Percentiles rank a stretch among this genome's conserved stretches.
These are phyloP conservation scores for Samsoniella hepiali DNA, from an alignment of 2,329 filamentous ascomycete genomes.

Conservation along the genomic window DNA sequence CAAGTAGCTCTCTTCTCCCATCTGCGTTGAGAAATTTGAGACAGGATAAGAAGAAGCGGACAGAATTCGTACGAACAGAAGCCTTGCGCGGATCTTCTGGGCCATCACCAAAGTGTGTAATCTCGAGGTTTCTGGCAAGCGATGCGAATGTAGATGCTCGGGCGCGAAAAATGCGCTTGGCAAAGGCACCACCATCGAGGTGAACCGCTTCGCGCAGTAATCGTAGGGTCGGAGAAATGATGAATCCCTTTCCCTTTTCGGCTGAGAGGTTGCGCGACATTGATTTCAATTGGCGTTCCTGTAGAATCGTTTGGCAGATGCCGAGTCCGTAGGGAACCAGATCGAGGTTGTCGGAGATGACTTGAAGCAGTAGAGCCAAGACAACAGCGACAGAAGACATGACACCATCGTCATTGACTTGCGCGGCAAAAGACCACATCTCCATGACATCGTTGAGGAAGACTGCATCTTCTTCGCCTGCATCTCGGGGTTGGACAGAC, in stretches of 20 bases:
- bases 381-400: conserved; percentile 78
- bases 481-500: conserved; percentile 46
- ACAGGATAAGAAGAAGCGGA: conserved; percentile 75
- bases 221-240: conserved; percentile 85
- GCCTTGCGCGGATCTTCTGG: conserved; percentile 66
- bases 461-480: conserved; percentile 47
- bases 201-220: conserved; percentile 80
- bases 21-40: conserved; percentile 74
- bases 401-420: conserved; percentile 75
- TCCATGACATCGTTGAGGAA: conserved; percentile 80
- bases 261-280: conserved; percentile 75
- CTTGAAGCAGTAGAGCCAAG: conserved; percentile 75
- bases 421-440: conserved; percentile 79
- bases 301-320: conserved; percentile 77
- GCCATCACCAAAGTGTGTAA: conserved; percentile 56
- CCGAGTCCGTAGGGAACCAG: conserved; percentile 72
- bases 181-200: conserved; percentile 80
- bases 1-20: conserved; percentile 77
- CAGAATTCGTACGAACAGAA: conserved; percentile 77
- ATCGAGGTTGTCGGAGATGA: conserved; percentile 70
- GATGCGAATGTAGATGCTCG: conserved; percentile 77
- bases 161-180: conserved; percentile 72
- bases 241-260: conserved; percentile 77
- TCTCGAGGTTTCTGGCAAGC: conserved; percentile 74
- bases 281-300: conserved; percentile 76